Conservation (phyloP, 2,329 filamentous ascomycete genomes). For the Alternaria gaisen region DNA sequence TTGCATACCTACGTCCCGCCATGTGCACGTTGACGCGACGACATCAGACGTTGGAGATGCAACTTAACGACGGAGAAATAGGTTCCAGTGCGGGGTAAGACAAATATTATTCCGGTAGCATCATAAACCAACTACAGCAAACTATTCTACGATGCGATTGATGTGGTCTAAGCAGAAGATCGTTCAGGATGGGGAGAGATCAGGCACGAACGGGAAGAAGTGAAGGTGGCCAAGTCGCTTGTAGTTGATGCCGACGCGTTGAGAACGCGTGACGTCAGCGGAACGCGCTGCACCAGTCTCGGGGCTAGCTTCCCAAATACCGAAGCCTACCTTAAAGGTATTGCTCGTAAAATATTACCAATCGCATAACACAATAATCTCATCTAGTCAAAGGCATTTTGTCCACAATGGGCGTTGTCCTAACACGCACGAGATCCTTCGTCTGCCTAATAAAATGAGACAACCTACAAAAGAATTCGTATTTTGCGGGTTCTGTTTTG, state of each 20-base stretch:
- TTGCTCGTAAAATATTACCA: background rate
- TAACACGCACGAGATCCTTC: too few relatives aligned
- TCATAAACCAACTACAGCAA: background rate
- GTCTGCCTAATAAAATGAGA: too few relatives aligned
- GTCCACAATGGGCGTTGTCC: too few relatives aligned
- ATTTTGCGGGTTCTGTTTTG: rapidly evolving
- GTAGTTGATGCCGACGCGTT: background rate
- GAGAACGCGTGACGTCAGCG: background rate
- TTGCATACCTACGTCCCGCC: background rate
- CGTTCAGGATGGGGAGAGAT: background rate
- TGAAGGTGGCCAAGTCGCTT: background rate
- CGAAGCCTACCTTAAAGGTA: background rate
- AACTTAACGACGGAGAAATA: background rate
- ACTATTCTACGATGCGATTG: too few relatives aligned
- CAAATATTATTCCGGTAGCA: background rate
- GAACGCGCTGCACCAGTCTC: background rate
- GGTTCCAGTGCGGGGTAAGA: background rate
- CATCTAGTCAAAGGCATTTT: too few relatives aligned
- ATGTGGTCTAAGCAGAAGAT: background rate
- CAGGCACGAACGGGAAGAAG: background rate
- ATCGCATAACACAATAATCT: rapidly evolving
- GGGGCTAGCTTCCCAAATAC: background rate
- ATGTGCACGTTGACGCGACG: background rate
- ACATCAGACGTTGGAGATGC: background rate
- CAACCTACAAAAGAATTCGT: too few relatives aligned